These are phyloP conservation scores for Apiotrichum veenhuisii DNA, from an alignment of 1,284 basidiomycete genomes.

Conservation along the genomic window DNA sequence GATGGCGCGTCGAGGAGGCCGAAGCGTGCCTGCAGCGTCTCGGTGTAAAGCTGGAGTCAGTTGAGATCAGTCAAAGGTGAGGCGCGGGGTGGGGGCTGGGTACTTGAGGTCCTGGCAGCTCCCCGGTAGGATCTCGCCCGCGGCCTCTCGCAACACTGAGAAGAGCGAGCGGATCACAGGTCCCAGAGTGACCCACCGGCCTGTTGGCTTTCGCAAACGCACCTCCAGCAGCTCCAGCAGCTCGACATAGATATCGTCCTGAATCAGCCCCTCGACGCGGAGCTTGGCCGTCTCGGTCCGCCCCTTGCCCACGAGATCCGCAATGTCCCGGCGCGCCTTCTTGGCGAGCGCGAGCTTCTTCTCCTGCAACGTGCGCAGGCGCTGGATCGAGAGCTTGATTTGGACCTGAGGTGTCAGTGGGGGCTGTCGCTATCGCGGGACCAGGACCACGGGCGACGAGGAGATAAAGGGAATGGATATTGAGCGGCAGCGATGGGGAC, in stretches of 20 bases:
- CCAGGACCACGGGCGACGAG: too few species aligned
- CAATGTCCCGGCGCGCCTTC: conserved; percentile 50
- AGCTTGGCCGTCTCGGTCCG: conserved; percentile 46
- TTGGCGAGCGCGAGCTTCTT: conserved; percentile 93
- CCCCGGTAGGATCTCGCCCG: too few species aligned
- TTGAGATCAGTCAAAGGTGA: too few species aligned
- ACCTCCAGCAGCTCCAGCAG: conserved; percentile 82
- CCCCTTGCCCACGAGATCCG: conserved; percentile 47
- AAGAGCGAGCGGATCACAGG: too few species aligned
- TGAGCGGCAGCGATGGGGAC: too few species aligned
- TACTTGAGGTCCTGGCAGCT: too few species aligned
- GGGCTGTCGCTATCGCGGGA: too few species aligned
- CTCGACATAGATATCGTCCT: conserved; percentile 57
- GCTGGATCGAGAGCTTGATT: conserved; percentile 71
- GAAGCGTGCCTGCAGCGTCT: conserved; percentile 87
- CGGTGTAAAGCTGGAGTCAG: conserved; percentile 66
- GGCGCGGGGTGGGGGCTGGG: too few species aligned
- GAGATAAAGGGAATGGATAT: too few species aligned
- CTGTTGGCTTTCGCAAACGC: too few species aligned
- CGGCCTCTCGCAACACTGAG: too few species aligned
- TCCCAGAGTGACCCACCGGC: too few species aligned
- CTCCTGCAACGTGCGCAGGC: conserved; percentile 81
- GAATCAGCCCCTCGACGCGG: conserved; percentile 47
- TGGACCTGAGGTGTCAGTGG: conserved; percentile 32
- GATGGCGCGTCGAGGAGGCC: conserved; percentile 67